Conservation (phyloP, 768 basidiomycete genomes). For the Pleurotus salmoneostramineus region DNA sequence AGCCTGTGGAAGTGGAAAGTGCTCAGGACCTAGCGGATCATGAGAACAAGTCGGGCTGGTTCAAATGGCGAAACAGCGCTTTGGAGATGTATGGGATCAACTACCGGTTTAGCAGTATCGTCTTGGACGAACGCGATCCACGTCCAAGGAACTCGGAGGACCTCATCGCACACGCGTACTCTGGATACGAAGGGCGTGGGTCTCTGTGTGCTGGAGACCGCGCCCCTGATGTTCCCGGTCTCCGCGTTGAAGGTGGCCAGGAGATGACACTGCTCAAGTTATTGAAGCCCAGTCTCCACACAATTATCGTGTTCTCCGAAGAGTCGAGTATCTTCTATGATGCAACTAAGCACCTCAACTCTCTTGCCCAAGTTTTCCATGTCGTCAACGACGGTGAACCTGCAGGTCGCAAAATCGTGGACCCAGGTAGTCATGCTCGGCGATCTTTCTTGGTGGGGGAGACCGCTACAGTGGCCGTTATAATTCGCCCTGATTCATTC, state of each 20-base stretch:
- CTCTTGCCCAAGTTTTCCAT: background rate
- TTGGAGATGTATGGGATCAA: slow-evolving; percentile 22
- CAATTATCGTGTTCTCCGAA: slow-evolving; percentile 8
- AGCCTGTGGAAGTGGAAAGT: background rate
- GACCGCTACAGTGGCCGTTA: background rate
- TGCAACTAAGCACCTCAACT: background rate
- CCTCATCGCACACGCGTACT: slow-evolving; percentile 10
- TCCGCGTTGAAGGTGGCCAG: background rate
- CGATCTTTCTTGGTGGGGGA: slow-evolving; percentile 3
- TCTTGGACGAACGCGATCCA: slow-evolving; percentile 14
- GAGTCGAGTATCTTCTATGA: background rate
- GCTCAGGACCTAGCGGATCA: slow-evolving; percentile 4
- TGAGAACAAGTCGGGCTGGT: slow-evolving; percentile 14
- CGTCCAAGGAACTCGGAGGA: slow-evolving; percentile 10
- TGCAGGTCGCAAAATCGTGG: background rate
- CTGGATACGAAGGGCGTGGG: slow-evolving; percentile 11
- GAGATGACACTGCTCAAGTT: slow-evolving; percentile 12
- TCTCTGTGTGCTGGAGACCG: slow-evolving; percentile 19
- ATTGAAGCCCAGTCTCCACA: slow-evolving; percentile 10
- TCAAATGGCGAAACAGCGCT: slow-evolving; percentile 17
- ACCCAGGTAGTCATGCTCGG: slow-evolving; percentile 5
- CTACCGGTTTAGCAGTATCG: slow-evolving; percentile 21
- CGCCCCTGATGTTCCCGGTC: slow-evolving; percentile 20
- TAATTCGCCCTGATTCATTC: slow-evolving; percentile 17
- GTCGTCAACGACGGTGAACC: background rate